Conservation (phyloP, 164 flowering plant species). For the Paratinospora sagittata region DNA sequence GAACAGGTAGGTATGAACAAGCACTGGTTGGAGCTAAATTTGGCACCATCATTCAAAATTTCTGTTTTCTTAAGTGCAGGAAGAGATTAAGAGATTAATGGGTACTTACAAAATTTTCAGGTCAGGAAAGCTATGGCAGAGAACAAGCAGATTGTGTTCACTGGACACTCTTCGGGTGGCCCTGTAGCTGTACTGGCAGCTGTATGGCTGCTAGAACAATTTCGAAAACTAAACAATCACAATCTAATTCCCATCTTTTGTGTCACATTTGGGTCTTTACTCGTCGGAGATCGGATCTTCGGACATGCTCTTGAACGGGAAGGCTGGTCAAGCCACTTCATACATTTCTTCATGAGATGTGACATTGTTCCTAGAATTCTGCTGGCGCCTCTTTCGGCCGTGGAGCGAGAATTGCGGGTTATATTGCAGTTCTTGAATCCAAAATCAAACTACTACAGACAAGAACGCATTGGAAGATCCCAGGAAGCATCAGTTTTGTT, state of each 20-base stretch:
- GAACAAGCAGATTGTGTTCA: slow-evolving; percentile 48
- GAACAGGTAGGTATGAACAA: slow-evolving; percentile 31
- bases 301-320: slow-evolving; percentile 66
- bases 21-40: neutral
- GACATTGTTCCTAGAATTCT: slow-evolving; percentile 66
- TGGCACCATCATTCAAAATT: neutral
- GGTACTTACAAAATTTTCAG: slow-evolving; percentile 26
- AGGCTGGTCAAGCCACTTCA: slow-evolving; percentile 52
- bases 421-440: slow-evolving; percentile 36
- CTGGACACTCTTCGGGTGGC: slow-evolving; percentile 84
- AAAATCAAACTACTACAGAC: slow-evolving; percentile 12
- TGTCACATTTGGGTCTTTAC: slow-evolving; percentile 79
- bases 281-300: slow-evolving; percentile 45
- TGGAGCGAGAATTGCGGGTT: slow-evolving; percentile 23
- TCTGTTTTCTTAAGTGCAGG: neutral
- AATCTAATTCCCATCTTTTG: slow-evolving; percentile 31
- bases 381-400: slow-evolving; percentile 49
- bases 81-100: neutral
- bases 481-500: slow-evolving; percentile 26
- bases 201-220: slow-evolving; percentile 53
- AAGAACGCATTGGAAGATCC: slow-evolving; percentile 11
- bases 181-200: slow-evolving; percentile 61
- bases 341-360: slow-evolving; percentile 46
- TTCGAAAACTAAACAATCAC: slow-evolving; percentile 9
- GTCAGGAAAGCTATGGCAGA: slow-evolving; percentile 38